phyloP scores from a whole-genome alignment of 2,329 filamentous ascomycete species.

The Colletotrichum sojae region DNA sequence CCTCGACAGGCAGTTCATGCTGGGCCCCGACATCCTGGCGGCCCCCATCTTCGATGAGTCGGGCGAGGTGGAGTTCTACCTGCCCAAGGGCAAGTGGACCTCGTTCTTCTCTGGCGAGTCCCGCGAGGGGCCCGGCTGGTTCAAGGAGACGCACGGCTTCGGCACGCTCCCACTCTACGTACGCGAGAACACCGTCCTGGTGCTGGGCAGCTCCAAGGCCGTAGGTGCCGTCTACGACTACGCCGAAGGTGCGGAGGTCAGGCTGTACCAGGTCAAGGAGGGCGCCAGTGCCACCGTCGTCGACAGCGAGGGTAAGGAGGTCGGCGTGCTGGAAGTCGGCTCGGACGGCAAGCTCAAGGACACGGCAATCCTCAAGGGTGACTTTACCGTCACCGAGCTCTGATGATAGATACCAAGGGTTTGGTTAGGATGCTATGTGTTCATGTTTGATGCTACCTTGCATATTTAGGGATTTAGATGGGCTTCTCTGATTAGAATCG shows the following conservation, averaged over 20 bases:
- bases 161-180: conserved; percentile 72
- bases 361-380: conserved; percentile 56
- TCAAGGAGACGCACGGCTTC: conserved; percentile 71
- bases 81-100: conserved; percentile 65
- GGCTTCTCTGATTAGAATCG: too few relatives aligned
- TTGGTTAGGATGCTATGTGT: neutral
- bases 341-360: conserved; percentile 57
- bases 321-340: conserved; percentile 58
- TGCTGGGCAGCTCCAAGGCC: conserved; percentile 58
- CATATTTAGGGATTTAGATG: conserved; percentile 16
- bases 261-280: conserved; percentile 58
- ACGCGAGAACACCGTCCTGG: conserved; percentile 65
- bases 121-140: conserved; percentile 68
- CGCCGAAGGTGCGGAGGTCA: conserved; percentile 61
- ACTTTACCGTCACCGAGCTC: conserved; percentile 36
- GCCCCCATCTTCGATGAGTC: conserved; percentile 75
- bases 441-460: conserved; percentile 27
- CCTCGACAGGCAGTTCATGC: conserved; percentile 80
- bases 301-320: conserved; percentile 56
- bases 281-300: conserved; percentile 60
- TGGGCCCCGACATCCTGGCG: conserved; percentile 75
- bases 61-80: conserved; percentile 77
- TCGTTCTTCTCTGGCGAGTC: conserved; percentile 64
- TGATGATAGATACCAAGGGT: neutral
- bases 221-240: conserved; percentile 64